phyloP scores from a whole-genome alignment of 306 rosid genomes.

The Argentina anserina region DNA sequence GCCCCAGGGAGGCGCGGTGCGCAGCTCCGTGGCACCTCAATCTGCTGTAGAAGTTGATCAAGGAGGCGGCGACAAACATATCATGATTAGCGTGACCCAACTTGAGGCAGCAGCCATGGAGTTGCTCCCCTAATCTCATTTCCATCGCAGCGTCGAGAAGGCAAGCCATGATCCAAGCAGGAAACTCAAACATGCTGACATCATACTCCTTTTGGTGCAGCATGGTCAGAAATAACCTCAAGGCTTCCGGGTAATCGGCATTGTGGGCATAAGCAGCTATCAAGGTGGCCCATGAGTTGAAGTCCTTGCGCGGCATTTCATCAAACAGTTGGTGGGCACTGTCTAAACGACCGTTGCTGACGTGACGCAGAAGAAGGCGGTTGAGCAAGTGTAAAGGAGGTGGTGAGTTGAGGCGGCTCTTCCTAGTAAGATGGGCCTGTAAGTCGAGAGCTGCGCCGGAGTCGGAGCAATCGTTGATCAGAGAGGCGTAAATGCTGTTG shows the following conservation, averaged over 20 bases:
- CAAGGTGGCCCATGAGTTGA: constrained; percentile 6
- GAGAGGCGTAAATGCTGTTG: neutral
- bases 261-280: neutral
- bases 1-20: neutral
- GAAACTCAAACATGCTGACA: neutral
- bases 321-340: neutral
- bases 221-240: neutral
- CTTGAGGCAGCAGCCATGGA: neutral
- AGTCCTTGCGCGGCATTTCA: neutral
- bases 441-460: neutral
- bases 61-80: neutral
- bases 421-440: neutral
- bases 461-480: neutral
- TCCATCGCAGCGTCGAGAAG: neutral
- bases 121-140: neutral
- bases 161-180: constrained; percentile 2
- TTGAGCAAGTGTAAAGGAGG: neutral
- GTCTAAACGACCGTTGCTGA: neutral
- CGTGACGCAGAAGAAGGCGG: neutral
- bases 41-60: neutral
- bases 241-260: neutral
- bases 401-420: neutral
- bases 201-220: neutral
- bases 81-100: neutral
- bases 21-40: neutral